Conservation (phyloP, 768 basidiomycete genomes). For the Hemileccinum rubropunctum region DNA sequence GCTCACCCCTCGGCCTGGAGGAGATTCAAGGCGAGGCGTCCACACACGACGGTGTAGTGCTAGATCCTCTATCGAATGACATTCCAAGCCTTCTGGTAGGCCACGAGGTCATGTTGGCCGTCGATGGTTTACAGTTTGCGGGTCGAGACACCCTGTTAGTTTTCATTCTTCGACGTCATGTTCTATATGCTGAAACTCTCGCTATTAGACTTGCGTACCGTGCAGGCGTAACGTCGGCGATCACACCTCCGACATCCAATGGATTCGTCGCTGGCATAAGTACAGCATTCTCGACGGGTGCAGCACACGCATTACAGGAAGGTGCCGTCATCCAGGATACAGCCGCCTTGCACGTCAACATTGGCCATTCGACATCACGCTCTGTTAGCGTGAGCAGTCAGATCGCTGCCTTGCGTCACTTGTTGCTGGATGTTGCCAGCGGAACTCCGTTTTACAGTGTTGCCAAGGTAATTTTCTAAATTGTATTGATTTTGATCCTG, state of each 20-base stretch:
- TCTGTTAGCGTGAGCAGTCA: conserved; percentile 72
- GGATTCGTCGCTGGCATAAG: conserved; percentile 58
- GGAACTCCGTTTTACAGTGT: conserved; percentile 40
- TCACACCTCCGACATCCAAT: conserved; percentile 52
- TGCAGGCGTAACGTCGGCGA: conserved; percentile 58
- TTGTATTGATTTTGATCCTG: not conserved
- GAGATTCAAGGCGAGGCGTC: conserved; percentile 54
- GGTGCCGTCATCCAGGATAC: conserved; percentile 61
- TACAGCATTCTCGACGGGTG: conserved; percentile 55
- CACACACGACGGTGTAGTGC: conserved; percentile 57
- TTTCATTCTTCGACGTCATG: not conserved
- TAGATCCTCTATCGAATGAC: conserved; percentile 37
- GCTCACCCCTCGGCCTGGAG: conserved; percentile 47
- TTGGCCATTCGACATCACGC: conserved; percentile 43
- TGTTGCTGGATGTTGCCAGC: conserved; percentile 44
- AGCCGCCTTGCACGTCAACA: conserved; percentile 58
- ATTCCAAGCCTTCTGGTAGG: conserved; percentile 37
- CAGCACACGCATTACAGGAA: conserved; percentile 50
- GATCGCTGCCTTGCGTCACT: conserved; percentile 65
- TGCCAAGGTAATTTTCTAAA: conserved; percentile 36
- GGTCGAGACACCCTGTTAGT: conserved; percentile 56
- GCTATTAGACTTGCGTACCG: conserved; percentile 61
- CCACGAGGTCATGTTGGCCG: conserved; percentile 51
- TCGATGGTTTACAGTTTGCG: conserved; percentile 70
- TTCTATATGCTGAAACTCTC: conserved; percentile 2